These are phyloP conservation scores for Bondarzewia mesenterica DNA, from an alignment of 1,284 basidiomycete genomes.

Conservation along the genomic window DNA sequence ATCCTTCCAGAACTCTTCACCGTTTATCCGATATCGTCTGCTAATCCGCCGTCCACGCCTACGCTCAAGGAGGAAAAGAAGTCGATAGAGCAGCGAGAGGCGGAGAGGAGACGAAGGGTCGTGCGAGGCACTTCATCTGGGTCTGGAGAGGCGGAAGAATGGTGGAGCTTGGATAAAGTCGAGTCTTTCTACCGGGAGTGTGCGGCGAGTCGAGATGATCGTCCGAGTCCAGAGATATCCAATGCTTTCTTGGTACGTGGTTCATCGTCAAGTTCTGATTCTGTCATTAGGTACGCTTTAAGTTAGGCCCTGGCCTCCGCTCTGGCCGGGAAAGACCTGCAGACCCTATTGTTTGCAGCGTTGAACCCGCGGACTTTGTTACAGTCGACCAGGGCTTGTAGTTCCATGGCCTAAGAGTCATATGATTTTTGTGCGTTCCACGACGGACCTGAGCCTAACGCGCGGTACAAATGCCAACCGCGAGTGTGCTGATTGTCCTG, in stretches of 20 bases:
- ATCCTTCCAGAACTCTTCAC: conserved; percentile 76
- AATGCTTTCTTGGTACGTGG: conserved; percentile 60
- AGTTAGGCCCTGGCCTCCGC: no score
- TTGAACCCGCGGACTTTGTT: no score
- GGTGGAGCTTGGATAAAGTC: conserved; percentile 78
- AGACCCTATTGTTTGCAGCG: no score
- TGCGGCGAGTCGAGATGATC: conserved; percentile 69
- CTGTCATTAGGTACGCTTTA: not conserved
- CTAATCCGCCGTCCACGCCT: conserved; percentile 72
- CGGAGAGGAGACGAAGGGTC: conserved; percentile 52
- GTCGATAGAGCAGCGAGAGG: conserved; percentile 58
- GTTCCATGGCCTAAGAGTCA: no score
- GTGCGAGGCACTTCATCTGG: conserved; percentile 44
- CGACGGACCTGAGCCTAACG: no score
- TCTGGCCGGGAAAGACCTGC: no score
- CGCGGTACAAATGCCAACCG: no score
- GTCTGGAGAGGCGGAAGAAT: conserved; percentile 35
- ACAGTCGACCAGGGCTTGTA: no score
- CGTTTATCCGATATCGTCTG: conserved; percentile 78
- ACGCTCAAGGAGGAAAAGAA: conserved; percentile 69
- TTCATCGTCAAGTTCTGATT: not conserved
- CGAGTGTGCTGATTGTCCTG: no score
- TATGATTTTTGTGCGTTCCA: no score
- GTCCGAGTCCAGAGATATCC: conserved; percentile 56
- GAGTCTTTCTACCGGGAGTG: conserved; percentile 78